Base-by-base conservation (phyloP, 1,139 yeast species). In the Trichomonascaceae sp. region DNA sequence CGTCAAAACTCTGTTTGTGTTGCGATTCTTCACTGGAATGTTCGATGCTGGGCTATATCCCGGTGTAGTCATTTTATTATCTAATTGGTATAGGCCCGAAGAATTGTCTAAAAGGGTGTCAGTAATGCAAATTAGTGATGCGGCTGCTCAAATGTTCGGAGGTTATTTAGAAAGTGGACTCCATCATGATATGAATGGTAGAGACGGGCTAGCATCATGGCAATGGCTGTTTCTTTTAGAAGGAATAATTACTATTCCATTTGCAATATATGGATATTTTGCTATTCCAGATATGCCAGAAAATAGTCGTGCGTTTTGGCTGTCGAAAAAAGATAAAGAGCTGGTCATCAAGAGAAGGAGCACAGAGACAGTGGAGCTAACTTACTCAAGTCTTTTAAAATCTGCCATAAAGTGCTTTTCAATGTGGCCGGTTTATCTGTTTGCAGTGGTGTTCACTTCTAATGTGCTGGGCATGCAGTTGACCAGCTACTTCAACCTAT, bases 171-270 rank as follows among this genome's bases (percentile, higher is more conserved):
- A 73, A 58, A 55, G 84, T 17, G 81, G 84, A 18, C 81, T 83
- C 49, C 77, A 75, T 61, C 71, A 76, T 53, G 65, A 71, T 45
- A 66, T 83, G 67, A 73, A 76, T 56, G 82, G 81, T 10, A 62
- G 60, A 2, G 66, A 64, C 30, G 85, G 86, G 0, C 68, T 80
- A 45, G 76, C 70, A n/a, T 80, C 85, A 4, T 84, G 88, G 88
- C 77, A 83, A 68, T 84, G 89, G 89, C 72, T 83, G 54, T 84
- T 83, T 62, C 79, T 83, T 53, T 75, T 83, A 57, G 87, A 79
- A 60, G 81, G 79, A 7, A 64, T 74, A 8, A 72, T 80, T 43
- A 72, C 81, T 1, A 63, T 77, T 36, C 81, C 81, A 0, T 81
- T 84, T 52, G 87, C 85, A 15, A 27, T 84, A 19, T 67, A 81